phyloP scores from a whole-genome alignment of 208 protist genomes.

The Borovskyia barvae region DNA sequence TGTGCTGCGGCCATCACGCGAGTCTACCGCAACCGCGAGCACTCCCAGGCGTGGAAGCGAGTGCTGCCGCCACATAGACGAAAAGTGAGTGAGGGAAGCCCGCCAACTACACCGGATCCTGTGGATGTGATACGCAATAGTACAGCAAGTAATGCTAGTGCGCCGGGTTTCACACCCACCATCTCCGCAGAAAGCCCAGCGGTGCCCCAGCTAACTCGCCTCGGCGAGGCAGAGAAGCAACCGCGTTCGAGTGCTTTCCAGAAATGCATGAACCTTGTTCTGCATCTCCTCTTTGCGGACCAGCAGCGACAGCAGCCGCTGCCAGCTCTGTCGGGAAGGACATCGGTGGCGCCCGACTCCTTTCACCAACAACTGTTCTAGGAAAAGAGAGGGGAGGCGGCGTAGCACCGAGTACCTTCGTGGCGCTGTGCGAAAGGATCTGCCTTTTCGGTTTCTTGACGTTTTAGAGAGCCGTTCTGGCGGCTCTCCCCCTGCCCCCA shows the following conservation, averaged over 20 bases:
- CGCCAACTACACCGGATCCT: too few relatives aligned
- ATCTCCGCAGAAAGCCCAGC: not conserved
- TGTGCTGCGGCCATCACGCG: slow-evolving; percentile 12
- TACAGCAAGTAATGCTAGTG: not conserved
- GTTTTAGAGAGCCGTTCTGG: too few relatives aligned
- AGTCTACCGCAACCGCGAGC: slow-evolving; percentile 4
- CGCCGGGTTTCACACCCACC: not conserved
- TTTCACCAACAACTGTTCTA: too few relatives aligned
- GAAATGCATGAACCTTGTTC: slow-evolving; percentile 16
- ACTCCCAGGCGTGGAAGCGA: not conserved
- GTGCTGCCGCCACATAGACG: too few relatives aligned
- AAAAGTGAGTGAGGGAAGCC: too few relatives aligned
- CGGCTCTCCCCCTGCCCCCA: too few relatives aligned
- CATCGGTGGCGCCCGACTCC: too few relatives aligned
- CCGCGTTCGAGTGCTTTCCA: not conserved
- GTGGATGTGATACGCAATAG: not conserved
- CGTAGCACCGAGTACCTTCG: too few relatives aligned
- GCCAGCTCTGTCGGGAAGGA: too few relatives aligned
- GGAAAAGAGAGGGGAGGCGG: too few relatives aligned
- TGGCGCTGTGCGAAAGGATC: too few relatives aligned
- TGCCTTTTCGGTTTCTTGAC: too few relatives aligned
- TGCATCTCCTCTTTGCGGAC: slow-evolving; percentile 18
- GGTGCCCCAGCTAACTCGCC: not conserved
- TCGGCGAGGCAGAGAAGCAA: not conserved
- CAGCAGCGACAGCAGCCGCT: slow-evolving; percentile 7